Evolutionary conservation across 495 filamentous ascomycete species (phyloP), one percentile per base, ranked within the genome.

Genomic region (Talaromyces trachyspermus): DNA sequence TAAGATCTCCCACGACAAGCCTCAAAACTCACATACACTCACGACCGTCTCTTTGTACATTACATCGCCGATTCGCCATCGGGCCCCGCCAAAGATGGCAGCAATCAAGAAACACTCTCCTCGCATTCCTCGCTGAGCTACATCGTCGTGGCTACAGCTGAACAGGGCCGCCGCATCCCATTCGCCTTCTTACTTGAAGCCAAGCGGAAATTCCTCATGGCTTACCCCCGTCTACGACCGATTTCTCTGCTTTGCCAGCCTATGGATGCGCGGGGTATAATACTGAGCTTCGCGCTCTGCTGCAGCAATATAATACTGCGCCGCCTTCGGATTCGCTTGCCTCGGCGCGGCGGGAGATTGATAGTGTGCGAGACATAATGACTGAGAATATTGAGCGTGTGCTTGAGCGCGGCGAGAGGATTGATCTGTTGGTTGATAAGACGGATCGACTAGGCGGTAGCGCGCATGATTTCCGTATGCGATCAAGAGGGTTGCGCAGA

Each of bases 331-430:
- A 97, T 68, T 89, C 92, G 45, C 80, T 98, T 15, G 70, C 75
- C 29, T 89, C 85, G 45, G 90, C 83, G 24, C 83, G 86, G 60
- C 71, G 76, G 22, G 94, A 97, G 70, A 96, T 99, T 55, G 89
- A 95, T 47, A 88, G 85, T 52, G 92, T 95, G 33, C 72, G 85
- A 37, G 89, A 89, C 24, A 95, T 99, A 60, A 99, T 99, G 92
- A 95, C 90, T 45, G 81, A 94, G 71, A 99, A 97, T 66, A 99
- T 99, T 54, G 92, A 99, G 78, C 75, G 89, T 46, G 79, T 99
- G 55, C 63, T 99, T 39, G 92, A 99, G 77, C 71, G 92, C 2
- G 92, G 92, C 14, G 92, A 96, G 75, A 75, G 90, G 54, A 95
- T 99, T 54, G 89, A 96, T 72, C 59, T 95, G 59, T 71, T 99